A percentile compares a stretch with the other conserved stretches of the same genome.
These are phyloP conservation scores for Hypoxylon rickii DNA, from an alignment of 495 filamentous ascomycete species.

Conservation along the genomic window DNA sequence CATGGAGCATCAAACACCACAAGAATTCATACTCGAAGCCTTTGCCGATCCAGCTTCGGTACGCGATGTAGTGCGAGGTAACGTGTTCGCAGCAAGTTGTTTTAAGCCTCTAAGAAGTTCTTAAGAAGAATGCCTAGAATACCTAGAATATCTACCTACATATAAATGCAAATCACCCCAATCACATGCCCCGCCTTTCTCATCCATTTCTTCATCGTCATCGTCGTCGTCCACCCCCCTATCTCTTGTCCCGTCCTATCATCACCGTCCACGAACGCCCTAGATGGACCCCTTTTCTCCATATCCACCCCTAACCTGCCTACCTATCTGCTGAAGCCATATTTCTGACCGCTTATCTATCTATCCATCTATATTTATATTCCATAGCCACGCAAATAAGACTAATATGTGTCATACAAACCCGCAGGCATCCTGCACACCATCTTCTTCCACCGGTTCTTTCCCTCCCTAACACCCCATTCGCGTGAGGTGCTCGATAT, in stretches of 20 bases:
- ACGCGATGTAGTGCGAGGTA: conserved; percentile 92
- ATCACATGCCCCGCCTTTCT: conserved; percentile 29
- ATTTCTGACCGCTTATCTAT: not conserved
- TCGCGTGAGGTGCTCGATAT: conserved; percentile 91
- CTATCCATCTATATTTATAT: conserved; percentile 1
- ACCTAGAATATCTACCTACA: too few species aligned
- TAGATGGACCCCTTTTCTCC: conserved; percentile 8
- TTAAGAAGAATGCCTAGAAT: too few species aligned
- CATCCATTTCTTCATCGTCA: not conserved
- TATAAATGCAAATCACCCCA: conserved; percentile 1
- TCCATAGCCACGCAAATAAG: not conserved
- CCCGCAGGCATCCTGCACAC: conserved; percentile 86
- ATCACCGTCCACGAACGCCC: conserved; percentile 13
- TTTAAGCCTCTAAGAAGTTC: conserved; percentile 1
- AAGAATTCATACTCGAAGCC: conserved; percentile 83
- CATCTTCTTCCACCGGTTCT: conserved; percentile 99
- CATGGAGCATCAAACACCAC: conserved; percentile 64
- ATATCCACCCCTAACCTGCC: conserved; percentile 8
- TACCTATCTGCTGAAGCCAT: conserved; percentile 9
- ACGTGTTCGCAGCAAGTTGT: not conserved
- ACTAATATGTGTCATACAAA: conserved; percentile 5
- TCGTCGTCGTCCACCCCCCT: conserved; percentile 4
- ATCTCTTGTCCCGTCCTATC: conserved; percentile 10
- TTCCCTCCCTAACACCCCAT: conserved; percentile 80
- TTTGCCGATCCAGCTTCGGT: conserved; percentile 81